Evolutionary conservation across 495 filamentous ascomycete genomes (phyloP).

Genomic region (Penicillium coprophilum): DNA sequence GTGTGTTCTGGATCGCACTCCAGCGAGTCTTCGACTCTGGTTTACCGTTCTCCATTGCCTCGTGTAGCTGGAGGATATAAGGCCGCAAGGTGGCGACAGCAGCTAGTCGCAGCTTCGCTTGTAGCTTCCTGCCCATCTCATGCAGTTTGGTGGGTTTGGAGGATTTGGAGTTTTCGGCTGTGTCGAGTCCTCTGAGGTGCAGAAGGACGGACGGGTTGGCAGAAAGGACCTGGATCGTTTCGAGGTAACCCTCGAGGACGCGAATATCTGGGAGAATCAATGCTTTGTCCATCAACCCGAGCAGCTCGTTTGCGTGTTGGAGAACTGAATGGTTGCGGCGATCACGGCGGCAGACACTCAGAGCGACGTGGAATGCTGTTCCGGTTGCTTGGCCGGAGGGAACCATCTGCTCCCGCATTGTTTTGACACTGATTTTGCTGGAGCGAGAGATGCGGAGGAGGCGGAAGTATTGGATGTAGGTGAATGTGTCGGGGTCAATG

Average conservation of each 20-base stretch:
- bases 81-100: constrained; percentile 32
- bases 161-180: constrained; percentile 10
- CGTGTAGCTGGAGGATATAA: constrained; percentile 29
- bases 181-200: constrained; percentile 27
- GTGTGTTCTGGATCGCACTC: constrained; percentile 3
- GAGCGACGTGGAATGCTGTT: constrained; percentile 67
- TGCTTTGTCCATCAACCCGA: constrained; percentile 53
- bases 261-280: constrained; percentile 38
- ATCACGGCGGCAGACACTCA: constrained; percentile 68
- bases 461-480: constrained; percentile 65
- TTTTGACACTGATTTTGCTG: constrained; percentile 51
- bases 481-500: constrained; percentile 67
- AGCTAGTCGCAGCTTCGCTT: constrained; percentile 24
- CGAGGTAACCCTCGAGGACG: constrained; percentile 34
- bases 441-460: constrained; percentile 63
- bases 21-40: constrained; percentile 11
- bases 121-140: constrained; percentile 29
- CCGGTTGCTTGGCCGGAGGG: constrained; percentile 36
- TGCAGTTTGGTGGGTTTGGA: constrained; percentile 15
- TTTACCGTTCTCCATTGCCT: constrained; percentile 26
- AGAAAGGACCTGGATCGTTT: constrained; percentile 24
- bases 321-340: constrained; percentile 65
- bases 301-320: constrained; percentile 52
- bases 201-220: constrained; percentile 36
- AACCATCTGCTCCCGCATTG: constrained; percentile 51